A percentile compares a stretch with the other conserved stretches of the same genome.
phyloP scores from a whole-genome alignment of 1,284 basidiomycete species.

The Cryptococcus sp. region DNA sequence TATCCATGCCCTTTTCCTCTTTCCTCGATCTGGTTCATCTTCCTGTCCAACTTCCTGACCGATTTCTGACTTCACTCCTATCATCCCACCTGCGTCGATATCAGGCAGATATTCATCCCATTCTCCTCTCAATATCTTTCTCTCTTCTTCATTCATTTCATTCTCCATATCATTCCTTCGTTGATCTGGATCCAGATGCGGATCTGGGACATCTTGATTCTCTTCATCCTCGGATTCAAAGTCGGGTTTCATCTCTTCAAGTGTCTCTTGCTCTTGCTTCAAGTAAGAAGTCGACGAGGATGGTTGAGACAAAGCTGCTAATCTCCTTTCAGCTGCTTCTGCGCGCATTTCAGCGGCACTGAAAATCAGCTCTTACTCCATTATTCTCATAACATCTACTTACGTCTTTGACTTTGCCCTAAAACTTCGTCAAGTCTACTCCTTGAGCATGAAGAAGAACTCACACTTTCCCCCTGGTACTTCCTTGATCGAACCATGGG shows the following conservation, averaged over 20 bases:
- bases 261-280: slow-evolving; percentile 7
- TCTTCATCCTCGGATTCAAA: slow-evolving; percentile 6
- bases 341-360: slow-evolving; percentile 39
- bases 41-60: neutral
- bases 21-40: neutral
- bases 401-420: slow-evolving; percentile 41
- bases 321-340: slow-evolving; percentile 33
- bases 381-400: neutral
- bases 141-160: slow-evolving; percentile 37
- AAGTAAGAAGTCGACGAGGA: slow-evolving; percentile 1
- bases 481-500: slow-evolving; percentile 41
- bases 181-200: slow-evolving; percentile 22
- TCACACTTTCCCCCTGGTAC: slow-evolving; percentile 36
- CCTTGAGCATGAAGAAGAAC: neutral
- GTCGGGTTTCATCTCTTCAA: slow-evolving; percentile 6
- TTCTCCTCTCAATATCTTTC: slow-evolving; percentile 23
- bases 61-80: neutral
- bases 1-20: too few species aligned
- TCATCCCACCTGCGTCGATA: neutral
- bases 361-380: neutral
- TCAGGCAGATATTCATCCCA: slow-evolving; percentile 29
- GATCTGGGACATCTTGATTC: slow-evolving; percentile 22
- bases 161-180: slow-evolving; percentile 33
- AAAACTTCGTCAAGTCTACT: neutral
- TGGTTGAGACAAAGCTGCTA: slow-evolving; percentile 15